A percentile compares a stretch with the other conserved stretches of the same genome.
phyloP scores from a whole-genome alignment of 352 stramenopile genomes.

The Globisporangium nagaii region DNA sequence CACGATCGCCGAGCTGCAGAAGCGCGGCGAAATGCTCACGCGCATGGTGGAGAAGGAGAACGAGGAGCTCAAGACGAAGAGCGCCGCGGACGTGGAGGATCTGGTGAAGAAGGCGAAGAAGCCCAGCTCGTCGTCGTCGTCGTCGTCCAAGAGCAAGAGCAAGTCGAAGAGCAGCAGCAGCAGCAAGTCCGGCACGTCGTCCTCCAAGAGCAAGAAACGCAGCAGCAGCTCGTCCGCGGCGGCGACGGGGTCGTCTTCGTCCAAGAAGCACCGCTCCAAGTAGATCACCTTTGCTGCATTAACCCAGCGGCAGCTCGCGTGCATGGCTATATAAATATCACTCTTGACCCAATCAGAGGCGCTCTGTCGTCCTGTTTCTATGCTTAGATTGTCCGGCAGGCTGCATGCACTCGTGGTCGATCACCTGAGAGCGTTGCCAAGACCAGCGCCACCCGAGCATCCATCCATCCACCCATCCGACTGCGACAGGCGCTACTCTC shows the following conservation, averaged over 20 bases:
- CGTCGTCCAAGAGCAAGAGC: constrained; percentile 53
- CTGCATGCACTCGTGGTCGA: not conserved
- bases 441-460: not conserved
- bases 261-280: constrained; percentile 73
- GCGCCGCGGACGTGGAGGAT: constrained; percentile 66
- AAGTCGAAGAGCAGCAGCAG: constrained; percentile 54
- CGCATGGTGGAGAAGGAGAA: constrained; percentile 94
- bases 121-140: constrained; percentile 49
- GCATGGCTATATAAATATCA: constrained; percentile 4
- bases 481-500: too few species aligned
- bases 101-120: constrained; percentile 78
- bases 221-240: constrained; percentile 40
- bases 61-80: constrained; percentile 80
- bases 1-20: constrained; percentile 96
- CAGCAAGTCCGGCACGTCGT: constrained; percentile 17
- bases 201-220: constrained; percentile 56
- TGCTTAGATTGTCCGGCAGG: too few species aligned
- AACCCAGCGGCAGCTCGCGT: not conserved
- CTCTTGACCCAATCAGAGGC: not conserved
- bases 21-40: constrained; percentile 94
- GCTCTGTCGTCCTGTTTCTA: too few species aligned
- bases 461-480: not conserved
- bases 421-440: not conserved
- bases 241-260: constrained; percentile 35
- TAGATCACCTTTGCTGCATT: constrained; percentile 12